phyloP scores from a whole-genome alignment of 2,329 filamentous ascomycete species.

The Clonostachys sp. region DNA sequence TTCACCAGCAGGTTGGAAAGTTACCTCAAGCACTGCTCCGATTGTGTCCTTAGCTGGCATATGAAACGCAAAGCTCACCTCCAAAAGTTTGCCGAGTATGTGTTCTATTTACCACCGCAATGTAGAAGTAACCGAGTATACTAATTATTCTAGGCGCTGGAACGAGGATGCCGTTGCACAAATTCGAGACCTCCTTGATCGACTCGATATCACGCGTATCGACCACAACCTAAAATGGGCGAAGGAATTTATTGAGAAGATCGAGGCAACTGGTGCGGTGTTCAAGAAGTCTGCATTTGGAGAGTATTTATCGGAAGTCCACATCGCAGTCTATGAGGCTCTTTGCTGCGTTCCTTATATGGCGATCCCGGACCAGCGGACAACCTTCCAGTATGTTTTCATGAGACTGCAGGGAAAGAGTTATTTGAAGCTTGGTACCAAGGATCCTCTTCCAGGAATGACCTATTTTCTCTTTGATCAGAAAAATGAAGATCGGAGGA shows the following conservation, averaged over 20 bases:
- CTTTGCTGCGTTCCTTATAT: conserved; percentile 81
- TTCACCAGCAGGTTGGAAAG: conserved; percentile 54
- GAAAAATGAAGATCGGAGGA: conserved; percentile 50
- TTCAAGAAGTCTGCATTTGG: conserved; percentile 43
- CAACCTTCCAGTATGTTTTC: conserved; percentile 78
- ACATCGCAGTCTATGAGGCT: conserved; percentile 82
- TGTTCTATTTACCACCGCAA: conserved; percentile 1
- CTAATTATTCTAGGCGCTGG: conserved; percentile 27
- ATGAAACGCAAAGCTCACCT: conserved; percentile 60
- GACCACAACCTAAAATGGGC: conserved; percentile 54
- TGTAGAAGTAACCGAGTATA: neutral
- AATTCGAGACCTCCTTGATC: conserved; percentile 53
- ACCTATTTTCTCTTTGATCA: conserved; percentile 72
- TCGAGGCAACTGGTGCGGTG: conserved; percentile 37
- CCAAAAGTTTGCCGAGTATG: conserved; percentile 56
- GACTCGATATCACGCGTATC: conserved; percentile 58
- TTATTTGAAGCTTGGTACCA: conserved; percentile 70
- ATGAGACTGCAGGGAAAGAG: conserved; percentile 67
- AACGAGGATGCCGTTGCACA: conserved; percentile 44
- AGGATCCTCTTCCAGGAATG: conserved; percentile 73
- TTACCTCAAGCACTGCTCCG: conserved; percentile 60
- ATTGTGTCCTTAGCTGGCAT: conserved; percentile 72
- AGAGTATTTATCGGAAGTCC: conserved; percentile 48
- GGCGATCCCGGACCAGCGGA: conserved; percentile 41
- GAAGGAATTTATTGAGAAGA: conserved; percentile 46